Base-by-base conservation (phyloP, 352 stramenopile species). In the Phytophthora tentaculata region DNA sequence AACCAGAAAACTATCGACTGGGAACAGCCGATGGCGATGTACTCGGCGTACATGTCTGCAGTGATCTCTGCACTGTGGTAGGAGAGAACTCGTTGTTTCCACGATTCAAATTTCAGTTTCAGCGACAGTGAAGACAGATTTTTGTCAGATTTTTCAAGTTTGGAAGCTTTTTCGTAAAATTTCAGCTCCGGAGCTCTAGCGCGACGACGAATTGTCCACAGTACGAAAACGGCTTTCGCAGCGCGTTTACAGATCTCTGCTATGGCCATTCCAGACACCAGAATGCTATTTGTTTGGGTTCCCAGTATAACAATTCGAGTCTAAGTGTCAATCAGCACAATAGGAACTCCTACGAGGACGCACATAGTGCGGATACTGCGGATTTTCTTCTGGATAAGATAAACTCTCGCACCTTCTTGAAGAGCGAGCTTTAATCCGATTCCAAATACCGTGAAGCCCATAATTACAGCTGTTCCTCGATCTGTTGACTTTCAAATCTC, bases 11-110 rank as follows among this genome's bases (percentile, higher is more conserved):
- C 45, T 10, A 79, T 74, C 1, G 63, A 81, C 50, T 79, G 61
- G 2, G 78, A 84, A 52, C 76, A 86, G 0, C 66, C 76, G 29
- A 86, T 83, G 0, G 76, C 73, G 29, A 86, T 78, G 44, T 86
- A 86, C 56, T 86, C 78, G 19, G 78, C 73, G 28, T 80, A 81
- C 75, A 86, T 86, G 37, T 82, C 76, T 44, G 75, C 75, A n/a
- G 75, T 77, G 7, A 64, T 19, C 37, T 86, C 78, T 2, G 76
- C 73, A 16, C 73, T 73, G 23, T 84, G 64, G 19, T 81, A 69
- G 0, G 53, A 41, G 1, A 86, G 20, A 0, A 76, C 28, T 9
- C 70, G 75, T 26, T 26, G 53, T 22, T 54, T 60, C 73, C 76
- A 82, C 8, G 48, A 22, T n/a, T 74, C 51, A 7, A 81, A 82